Evolutionary conservation across 108 stramenopile genomes (phyloP).

Genomic region (Stephanodiscus triporus): DNA sequence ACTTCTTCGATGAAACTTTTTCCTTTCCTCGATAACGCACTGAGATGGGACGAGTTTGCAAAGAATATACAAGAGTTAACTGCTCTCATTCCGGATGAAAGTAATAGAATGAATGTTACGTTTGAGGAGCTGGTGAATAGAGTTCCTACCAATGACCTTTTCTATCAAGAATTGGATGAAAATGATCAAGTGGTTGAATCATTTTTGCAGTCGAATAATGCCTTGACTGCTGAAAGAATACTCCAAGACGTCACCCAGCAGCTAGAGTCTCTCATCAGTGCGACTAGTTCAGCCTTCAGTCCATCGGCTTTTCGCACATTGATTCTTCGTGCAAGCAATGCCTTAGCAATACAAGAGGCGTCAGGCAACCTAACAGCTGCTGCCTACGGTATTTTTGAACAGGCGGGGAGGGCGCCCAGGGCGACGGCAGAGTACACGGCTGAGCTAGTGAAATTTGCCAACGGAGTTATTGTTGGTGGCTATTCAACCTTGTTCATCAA

Average conservation of each 20-base stretch:
- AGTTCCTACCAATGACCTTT: slow-evolving; percentile 15
- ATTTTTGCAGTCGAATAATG: slow-evolving; percentile 4
- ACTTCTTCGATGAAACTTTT: slow-evolving; percentile 19
- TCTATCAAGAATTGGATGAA: slow-evolving; percentile 14
- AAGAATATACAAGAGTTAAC: slow-evolving; percentile 32
- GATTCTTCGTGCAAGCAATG: slow-evolving; percentile 50
- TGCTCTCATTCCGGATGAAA: slow-evolving; percentile 7
- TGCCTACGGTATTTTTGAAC: slow-evolving; percentile 55
- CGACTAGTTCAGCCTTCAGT: slow-evolving; percentile 49
- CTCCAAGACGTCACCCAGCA: slow-evolving; percentile 59
- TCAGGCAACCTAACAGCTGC: slow-evolving; percentile 50
- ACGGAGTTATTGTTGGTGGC: slow-evolving; percentile 59
- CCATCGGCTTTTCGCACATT: slow-evolving; percentile 50
- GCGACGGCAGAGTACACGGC: slow-evolving; percentile 69
- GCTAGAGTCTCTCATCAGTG: slow-evolving; percentile 56
- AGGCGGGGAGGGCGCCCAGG: slow-evolving; percentile 62
- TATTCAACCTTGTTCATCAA: slow-evolving; percentile 43
- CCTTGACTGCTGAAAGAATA: slow-evolving; percentile 40
- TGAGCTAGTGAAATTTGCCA: slow-evolving; percentile 62
- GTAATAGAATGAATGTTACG: slow-evolving; percentile 24
- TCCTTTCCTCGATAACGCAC: slow-evolving; percentile 46
- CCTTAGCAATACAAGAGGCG: slow-evolving; percentile 39
- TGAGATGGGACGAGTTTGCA: slow-evolving; percentile 48
- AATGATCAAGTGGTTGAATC: background rate
- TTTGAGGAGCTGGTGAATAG: slow-evolving; percentile 36